Conservation (phyloP, 78 protist species). For the Dictyostelium brefeldianum region DNA sequence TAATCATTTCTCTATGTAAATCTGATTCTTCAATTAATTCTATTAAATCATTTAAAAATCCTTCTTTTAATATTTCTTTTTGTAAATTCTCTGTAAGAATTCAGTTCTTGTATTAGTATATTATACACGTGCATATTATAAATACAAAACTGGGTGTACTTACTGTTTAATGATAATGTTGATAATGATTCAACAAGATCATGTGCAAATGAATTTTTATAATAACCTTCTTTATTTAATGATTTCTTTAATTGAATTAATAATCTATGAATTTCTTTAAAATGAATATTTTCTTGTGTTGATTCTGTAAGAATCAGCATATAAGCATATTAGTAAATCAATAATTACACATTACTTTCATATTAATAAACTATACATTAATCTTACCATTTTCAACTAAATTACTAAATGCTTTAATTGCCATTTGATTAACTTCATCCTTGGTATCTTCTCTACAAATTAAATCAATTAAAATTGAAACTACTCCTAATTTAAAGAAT, state of each 20-base stretch:
- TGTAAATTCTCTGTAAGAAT: slow-evolving; percentile 12
- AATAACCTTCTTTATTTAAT: slow-evolving; percentile 55
- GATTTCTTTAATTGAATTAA: slow-evolving; percentile 9
- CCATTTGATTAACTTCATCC: slow-evolving; percentile 31
- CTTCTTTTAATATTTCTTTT: slow-evolving; percentile 44
- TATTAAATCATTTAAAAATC: slow-evolving; percentile 34
- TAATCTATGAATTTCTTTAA: slow-evolving; percentile 1
- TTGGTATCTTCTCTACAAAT: background rate
- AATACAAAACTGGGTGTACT: background rate
- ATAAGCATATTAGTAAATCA: background rate
- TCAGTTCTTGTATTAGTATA: background rate
- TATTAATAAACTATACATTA: background rate
- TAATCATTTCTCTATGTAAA: slow-evolving; percentile 21
- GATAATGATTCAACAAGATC: slow-evolving; percentile 14
- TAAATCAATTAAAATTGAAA: slow-evolving; percentile 18
- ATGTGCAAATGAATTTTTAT: slow-evolving; percentile 48
- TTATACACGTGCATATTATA: background rate
- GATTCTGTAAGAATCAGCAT: background rate
- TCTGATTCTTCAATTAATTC: slow-evolving; percentile 45
- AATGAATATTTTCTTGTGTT: slow-evolving; percentile 11
- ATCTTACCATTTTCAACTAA: slow-evolving; percentile 26
- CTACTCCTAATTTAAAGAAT: slow-evolving; percentile 33
- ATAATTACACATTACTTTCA: background rate
- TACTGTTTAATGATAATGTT: slow-evolving; percentile 24
- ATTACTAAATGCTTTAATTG: slow-evolving; percentile 42